Evolutionary conservation across 306 rosid species (phyloP).

Genomic region (Vachellia pachyceras): DNA sequence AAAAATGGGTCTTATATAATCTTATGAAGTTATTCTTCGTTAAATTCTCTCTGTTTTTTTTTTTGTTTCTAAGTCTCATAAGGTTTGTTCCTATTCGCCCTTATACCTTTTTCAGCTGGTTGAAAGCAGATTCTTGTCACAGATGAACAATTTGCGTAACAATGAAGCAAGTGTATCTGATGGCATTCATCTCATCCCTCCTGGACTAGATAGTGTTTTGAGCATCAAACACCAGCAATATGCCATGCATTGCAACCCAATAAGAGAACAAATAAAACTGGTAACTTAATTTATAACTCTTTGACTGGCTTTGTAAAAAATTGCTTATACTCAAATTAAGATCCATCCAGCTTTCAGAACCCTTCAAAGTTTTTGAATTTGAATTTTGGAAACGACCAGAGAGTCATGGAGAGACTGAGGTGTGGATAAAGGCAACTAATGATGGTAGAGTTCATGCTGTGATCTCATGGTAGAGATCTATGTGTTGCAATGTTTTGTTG

Average conservation of each 20-base stretch:
- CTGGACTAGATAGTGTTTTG: slow-evolving; percentile 53
- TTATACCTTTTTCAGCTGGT: slow-evolving; percentile 62
- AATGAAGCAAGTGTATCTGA: slow-evolving; percentile 64
- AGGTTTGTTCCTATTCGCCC: slow-evolving; percentile 4
- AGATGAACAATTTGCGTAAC: slow-evolving; percentile 75
- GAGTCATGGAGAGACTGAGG: slow-evolving; percentile 66
- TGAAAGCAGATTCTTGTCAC: slow-evolving; percentile 74
- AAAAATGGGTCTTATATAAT: background rate
- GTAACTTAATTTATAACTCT: slow-evolving; percentile 50
- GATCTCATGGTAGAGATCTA: slow-evolving; percentile 75
- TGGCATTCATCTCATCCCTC: slow-evolving; percentile 70
- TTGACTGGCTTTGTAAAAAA: slow-evolving; percentile 33
- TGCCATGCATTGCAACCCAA: slow-evolving; percentile 74
- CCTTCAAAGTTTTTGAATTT: slow-evolving; percentile 97
- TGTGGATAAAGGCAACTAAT: slow-evolving; percentile 63
- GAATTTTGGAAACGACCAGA: slow-evolving; percentile 98
- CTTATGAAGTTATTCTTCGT: slow-evolving; percentile 14
- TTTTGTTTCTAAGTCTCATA: slow-evolving; percentile 26
- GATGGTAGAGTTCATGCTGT: slow-evolving; percentile 83
- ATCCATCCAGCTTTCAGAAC: slow-evolving; percentile 92
- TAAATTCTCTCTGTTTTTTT: background rate
- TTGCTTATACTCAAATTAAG: slow-evolving; percentile 55
- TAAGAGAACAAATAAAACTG: slow-evolving; percentile 69
- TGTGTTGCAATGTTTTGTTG: slow-evolving; percentile 21
- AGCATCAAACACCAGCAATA: slow-evolving; percentile 69